A percentile compares a stretch with the other conserved stretches of the same genome.
phyloP scores from a whole-genome alignment of 305 asterid genomes.

The Striga hermonthica region DNA sequence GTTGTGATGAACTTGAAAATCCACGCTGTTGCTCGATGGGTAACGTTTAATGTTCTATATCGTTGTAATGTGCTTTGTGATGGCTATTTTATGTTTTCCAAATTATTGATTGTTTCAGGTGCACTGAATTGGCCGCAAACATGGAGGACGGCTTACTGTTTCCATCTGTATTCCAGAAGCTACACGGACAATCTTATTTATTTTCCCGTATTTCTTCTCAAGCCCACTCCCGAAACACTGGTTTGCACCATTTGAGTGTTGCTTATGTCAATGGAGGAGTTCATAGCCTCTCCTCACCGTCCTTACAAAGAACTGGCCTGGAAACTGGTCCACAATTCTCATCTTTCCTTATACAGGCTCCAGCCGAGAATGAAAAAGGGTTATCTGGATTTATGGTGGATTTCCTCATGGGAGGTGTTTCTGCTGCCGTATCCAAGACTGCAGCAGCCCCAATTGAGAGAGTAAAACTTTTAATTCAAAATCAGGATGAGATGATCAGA shows the following conservation, averaged over 20 bases:
- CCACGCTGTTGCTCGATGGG: background rate
- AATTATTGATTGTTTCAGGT: constrained; percentile 31
- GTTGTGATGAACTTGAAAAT: constrained; percentile 13
- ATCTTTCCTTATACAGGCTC: constrained; percentile 44
- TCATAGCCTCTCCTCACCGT: constrained; percentile 29
- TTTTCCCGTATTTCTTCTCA: constrained; percentile 42
- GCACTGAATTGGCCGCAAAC: constrained; percentile 26
- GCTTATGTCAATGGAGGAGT: constrained; percentile 49
- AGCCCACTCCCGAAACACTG: constrained; percentile 36
- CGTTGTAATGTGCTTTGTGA: constrained; percentile 1
- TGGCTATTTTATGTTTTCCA: constrained; percentile 10
- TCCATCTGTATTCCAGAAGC: constrained; percentile 41
- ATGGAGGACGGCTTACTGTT: constrained; percentile 49
- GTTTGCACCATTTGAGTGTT: constrained; percentile 33
- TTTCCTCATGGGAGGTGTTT: constrained; percentile 71
- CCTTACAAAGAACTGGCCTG: constrained; percentile 29
- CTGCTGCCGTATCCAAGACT: constrained; percentile 60
- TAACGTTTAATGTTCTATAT: background rate
- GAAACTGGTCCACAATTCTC: constrained; percentile 34
- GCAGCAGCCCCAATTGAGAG: constrained; percentile 69
- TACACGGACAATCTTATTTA: constrained; percentile 43
- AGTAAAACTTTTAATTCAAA: constrained; percentile 61
- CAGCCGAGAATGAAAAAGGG: constrained; percentile 44
- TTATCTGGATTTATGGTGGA: constrained; percentile 46
- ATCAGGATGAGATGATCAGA: constrained; percentile 63